A percentile compares a stretch with the other conserved stretches of the same genome.
These are phyloP conservation scores for Phlyctochytrium planicorne DNA, from an alignment of 192 early-diverging fungal genomes.

Conservation along the genomic window DNA sequence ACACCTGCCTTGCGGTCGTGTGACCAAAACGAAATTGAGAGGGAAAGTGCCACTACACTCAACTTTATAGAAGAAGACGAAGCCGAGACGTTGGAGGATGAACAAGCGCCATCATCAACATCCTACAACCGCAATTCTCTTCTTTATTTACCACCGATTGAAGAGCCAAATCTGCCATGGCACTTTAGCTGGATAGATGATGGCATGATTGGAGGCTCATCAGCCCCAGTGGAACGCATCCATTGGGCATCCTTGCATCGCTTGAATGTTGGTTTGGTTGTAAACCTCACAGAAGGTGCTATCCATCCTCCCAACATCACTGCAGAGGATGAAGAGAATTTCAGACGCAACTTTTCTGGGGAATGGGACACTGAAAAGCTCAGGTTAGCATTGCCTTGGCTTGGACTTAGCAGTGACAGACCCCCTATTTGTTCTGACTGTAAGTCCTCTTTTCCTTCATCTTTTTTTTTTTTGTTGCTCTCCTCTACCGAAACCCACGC, in stretches of 20 bases:
- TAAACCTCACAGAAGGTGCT: conserved; percentile 46
- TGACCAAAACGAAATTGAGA: too few species aligned
- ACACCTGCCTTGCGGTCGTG: too few species aligned
- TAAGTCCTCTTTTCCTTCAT: conserved; percentile 6
- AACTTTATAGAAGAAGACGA: too few species aligned
- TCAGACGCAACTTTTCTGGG: neutral
- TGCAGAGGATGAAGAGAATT: neutral
- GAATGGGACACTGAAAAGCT: neutral
- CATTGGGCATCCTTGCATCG: conserved; percentile 38
- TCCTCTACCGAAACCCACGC: neutral
- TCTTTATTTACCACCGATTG: too few species aligned
- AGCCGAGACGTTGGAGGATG: too few species aligned
- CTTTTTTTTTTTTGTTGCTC: neutral
- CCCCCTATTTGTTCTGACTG: conserved; percentile 3
- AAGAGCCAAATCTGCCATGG: conserved; percentile 38
- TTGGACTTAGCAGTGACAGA: neutral
- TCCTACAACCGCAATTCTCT: conserved; percentile 40
- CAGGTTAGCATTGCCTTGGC: neutral
- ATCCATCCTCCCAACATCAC: conserved; percentile 23
- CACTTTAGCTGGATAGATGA: conserved; percentile 50
- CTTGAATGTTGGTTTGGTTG: conserved; percentile 39
- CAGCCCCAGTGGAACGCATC: conserved; percentile 43
- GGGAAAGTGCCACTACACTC: too few species aligned
- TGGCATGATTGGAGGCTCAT: conserved; percentile 40
- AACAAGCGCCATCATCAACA: neutral